These are phyloP conservation scores for Ustilago cynodontis DNA, from an alignment of 1,284 basidiomycete genomes.

Conservation along the genomic window DNA sequence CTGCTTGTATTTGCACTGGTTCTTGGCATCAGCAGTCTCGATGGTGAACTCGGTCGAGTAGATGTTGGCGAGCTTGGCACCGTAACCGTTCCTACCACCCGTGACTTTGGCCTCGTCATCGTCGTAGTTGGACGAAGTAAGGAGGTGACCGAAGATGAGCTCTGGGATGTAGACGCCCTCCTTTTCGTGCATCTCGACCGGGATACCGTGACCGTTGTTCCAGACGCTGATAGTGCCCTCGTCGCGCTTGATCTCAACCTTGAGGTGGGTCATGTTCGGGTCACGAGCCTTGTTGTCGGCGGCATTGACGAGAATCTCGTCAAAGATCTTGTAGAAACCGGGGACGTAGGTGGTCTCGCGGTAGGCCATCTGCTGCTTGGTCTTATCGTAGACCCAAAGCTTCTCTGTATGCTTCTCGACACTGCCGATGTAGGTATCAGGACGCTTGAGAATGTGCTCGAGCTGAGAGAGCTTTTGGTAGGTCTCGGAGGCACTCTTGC, in stretches of 20 bases:
- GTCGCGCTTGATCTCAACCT: constrained; percentile 81
- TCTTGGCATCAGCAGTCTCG: constrained; percentile 93
- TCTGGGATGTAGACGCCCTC: constrained; percentile 97
- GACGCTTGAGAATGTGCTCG: constrained; percentile 94
- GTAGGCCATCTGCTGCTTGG: constrained; percentile 64
- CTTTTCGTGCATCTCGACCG: constrained; percentile 90
- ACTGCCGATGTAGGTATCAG: constrained; percentile 92
- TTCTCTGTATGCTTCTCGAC: constrained; percentile 67
- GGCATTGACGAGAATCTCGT: constrained; percentile 99
- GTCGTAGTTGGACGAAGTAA: constrained; percentile 97
- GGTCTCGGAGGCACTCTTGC: constrained; percentile 89
- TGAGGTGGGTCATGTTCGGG: constrained; percentile 66
- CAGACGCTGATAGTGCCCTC: constrained; percentile 88
- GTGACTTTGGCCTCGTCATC: constrained; percentile 99
- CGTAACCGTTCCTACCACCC: constrained; percentile 98
- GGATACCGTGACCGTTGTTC: constrained; percentile 97
- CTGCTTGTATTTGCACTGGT: constrained; percentile 92
- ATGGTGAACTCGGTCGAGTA: constrained; percentile 97
- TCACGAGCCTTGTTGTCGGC: constrained; percentile 91
- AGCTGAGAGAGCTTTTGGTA: constrained; percentile 96
- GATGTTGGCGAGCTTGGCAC: constrained; percentile 96
- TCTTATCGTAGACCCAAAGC: constrained; percentile 68
- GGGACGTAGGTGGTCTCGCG: constrained; percentile 90
- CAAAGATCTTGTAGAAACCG: constrained; percentile 99
- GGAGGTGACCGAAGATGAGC: constrained; percentile 94